These are phyloP conservation scores for Miamiensis avidus DNA, from an alignment of 169 alveolate species.

Conservation along the genomic window DNA sequence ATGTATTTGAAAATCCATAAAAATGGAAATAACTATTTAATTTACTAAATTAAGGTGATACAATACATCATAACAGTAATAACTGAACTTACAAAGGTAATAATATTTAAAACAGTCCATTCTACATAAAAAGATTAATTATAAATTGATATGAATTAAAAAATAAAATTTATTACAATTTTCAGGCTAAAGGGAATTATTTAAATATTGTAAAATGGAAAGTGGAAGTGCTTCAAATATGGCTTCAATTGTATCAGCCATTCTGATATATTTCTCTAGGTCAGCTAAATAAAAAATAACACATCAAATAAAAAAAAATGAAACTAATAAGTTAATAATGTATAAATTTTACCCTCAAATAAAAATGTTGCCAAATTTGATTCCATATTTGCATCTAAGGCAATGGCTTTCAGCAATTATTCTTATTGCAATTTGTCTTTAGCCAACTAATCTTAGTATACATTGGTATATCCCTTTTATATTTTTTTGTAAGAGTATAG, in stretches of 20 bases:
- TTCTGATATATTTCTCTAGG: constrained; percentile 6
- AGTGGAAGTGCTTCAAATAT: constrained; percentile 14
- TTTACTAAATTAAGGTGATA: not conserved
- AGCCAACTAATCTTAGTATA: not conserved
- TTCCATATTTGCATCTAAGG: constrained; percentile 10
- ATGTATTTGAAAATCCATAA: not conserved
- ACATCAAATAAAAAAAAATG: no score
- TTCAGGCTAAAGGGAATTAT: not conserved
- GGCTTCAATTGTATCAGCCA: constrained; percentile 23
- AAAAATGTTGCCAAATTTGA: constrained; percentile 11
- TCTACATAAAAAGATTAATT: not conserved
- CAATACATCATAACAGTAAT: not conserved
- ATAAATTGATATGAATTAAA: no score
- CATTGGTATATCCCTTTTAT: not conserved
- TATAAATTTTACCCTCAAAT: not conserved
- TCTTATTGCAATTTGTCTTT: not conserved
- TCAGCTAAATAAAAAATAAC: not conserved
- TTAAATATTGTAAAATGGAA: not conserved
- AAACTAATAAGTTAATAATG: no score
- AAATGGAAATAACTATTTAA: no score
- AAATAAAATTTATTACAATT: no score
- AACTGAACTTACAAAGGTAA: not conserved
- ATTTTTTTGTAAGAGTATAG: no score
- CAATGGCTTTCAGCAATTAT: not conserved
- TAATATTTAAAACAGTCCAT: not conserved